Base-by-base conservation (phyloP, 345 rosid genomes). In the Citrus unshiu region DNA sequence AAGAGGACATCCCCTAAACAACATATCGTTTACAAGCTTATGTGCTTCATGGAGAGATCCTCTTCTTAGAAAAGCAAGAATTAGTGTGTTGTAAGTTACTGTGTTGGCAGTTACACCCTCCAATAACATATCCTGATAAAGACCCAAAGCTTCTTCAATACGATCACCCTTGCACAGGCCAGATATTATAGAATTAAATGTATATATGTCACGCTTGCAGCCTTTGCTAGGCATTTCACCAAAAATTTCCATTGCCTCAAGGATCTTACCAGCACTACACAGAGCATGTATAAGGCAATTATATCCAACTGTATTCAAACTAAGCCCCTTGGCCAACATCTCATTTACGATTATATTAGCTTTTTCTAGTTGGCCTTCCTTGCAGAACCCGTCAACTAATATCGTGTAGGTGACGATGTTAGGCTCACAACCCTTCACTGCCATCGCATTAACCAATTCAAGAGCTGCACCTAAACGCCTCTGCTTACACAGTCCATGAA, bases 71-170 rank as follows among this genome's bases (percentile, higher is more conserved):
- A 87, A 91, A 22, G 92, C 89, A 37, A 74, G 85, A 73, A 93
- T 90, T 77, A 95, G 70, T 0, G 89, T 91, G 81, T 95, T 95
- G 89, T 90, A 93, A 61, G 98, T 95, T 39, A 93, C 92, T 0
- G 88, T 95, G 79, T 87, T 91, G 69, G 97, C 95, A 78, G 90
- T 84, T 19, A 91, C 92, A 77, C 98, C 98, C 82, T 88, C 97
- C 71, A 88, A 79, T 43, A 93, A 73, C 98, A 93, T 93, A 73
- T 93, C 92, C 39, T 64, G 85, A 56, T 84, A 91, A 67, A 95
- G 68, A 73, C 79, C 73, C 83, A 92, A 76, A 70, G 98, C 95
- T 22, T 87, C 89, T 73, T 90, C 89, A 70, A 90, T 84, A 64
- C 80, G 79, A 32, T 85, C 82, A 46, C 73, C 90, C 86, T 89